phyloP scores from a whole-genome alignment of 2,329 filamentous ascomycete species.

The Fusarium sp. region DNA sequence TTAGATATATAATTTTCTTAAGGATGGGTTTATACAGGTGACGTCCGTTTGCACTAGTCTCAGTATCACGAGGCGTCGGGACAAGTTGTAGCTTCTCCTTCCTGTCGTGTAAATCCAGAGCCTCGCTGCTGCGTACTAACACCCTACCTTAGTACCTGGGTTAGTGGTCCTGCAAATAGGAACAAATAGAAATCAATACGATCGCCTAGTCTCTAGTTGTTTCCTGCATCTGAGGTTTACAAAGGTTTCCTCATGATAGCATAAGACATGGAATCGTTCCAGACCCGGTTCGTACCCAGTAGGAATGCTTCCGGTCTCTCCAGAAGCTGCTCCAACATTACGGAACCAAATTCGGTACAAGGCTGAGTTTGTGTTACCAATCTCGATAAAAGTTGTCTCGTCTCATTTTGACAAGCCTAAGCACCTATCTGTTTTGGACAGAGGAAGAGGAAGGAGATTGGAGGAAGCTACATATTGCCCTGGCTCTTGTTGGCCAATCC shows the following conservation, averaged over 20 bases:
- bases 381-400: conserved; percentile 14
- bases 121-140: neutral
- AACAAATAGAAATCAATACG: neutral
- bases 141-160: neutral
- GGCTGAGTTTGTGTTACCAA: conserved; percentile 39
- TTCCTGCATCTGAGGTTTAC: neutral
- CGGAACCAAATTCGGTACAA: conserved; percentile 12
- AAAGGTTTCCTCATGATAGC: neutral
- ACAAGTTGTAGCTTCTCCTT: neutral
- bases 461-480: conserved; percentile 28
- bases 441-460: conserved; percentile 29
- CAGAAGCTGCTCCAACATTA: conserved; percentile 9
- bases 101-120: neutral
- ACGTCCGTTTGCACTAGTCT: neutral
- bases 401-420: conserved; percentile 10
- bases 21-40: neutral
- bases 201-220: neutral
- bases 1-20: neutral
- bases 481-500: conserved; percentile 39
- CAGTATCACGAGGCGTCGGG: neutral
- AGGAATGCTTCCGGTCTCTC: conserved; percentile 34
- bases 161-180: neutral
- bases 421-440: conserved; percentile 16
- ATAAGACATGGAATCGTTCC: conserved; percentile 5
- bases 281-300: conserved; percentile 23